A percentile compares a stretch with the other conserved stretches of the same genome.
Conservation (phyloP, 2,329 filamentous ascomycete genomes). For the Fusarium sp. region DNA sequence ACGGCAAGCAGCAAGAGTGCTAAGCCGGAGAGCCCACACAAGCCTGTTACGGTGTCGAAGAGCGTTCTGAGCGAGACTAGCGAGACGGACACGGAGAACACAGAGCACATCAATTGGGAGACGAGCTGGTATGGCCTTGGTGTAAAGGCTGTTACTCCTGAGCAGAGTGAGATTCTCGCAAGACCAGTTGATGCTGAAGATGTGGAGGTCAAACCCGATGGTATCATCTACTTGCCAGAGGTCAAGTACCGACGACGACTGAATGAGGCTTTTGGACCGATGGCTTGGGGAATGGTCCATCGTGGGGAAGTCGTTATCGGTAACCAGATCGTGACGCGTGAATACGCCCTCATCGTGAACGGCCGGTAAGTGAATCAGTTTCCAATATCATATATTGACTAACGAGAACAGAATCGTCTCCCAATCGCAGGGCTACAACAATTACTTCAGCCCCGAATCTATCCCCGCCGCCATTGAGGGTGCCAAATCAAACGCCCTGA, state of each 20-base stretch:
- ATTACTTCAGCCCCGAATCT: conserved; percentile 89
- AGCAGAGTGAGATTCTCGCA: conserved; percentile 75
- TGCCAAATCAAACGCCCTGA: conserved; percentile 96
- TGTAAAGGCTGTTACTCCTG: conserved; percentile 73
- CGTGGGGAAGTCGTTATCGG: conserved; percentile 86
- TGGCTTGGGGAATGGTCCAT: conserved; percentile 94
- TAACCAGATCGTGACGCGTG: conserved; percentile 82
- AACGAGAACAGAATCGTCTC: conserved; percentile 76
- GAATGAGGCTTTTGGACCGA: conserved; percentile 91
- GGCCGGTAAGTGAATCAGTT: conserved; percentile 72
- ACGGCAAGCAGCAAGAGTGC: neutral
- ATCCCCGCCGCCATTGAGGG: conserved; percentile 96
- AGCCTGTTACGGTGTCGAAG: conserved; percentile 4
- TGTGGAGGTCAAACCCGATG: conserved; percentile 97
- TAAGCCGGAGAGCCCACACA: conserved; percentile 8
- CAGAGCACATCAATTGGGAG: conserved; percentile 74
- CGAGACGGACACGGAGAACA: conserved; percentile 20
- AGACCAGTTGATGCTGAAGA: conserved; percentile 75
- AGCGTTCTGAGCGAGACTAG: conserved; percentile 19
- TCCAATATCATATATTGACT: neutral
- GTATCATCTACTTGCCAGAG: conserved; percentile 94
- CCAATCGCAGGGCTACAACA: conserved; percentile 92
- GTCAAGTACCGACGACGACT: conserved; percentile 96
- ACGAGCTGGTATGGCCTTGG: conserved; percentile 85
- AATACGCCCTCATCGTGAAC: conserved; percentile 90